Conservation (phyloP, 2,329 filamentous ascomycete species). For the Neofusicoccum cordaticola region DNA sequence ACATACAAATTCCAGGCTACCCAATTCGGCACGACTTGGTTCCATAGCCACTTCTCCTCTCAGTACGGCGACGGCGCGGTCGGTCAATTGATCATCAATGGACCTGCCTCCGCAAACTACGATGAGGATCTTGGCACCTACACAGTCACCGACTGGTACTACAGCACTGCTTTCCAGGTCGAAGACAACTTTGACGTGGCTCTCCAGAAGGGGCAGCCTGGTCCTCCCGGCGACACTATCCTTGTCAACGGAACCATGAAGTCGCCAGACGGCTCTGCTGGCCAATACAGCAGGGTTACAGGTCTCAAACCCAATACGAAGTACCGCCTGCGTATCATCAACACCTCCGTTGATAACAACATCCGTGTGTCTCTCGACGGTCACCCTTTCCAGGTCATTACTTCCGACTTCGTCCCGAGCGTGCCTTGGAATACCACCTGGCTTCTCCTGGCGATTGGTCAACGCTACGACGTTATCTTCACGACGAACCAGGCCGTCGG, state of each 20-base stretch:
- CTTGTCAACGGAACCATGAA: slow-evolving; percentile 57
- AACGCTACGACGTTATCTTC: slow-evolving; percentile 47
- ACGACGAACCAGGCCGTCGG: slow-evolving; percentile 38
- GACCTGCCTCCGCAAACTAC: slow-evolving; percentile 40
- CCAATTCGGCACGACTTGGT: slow-evolving; percentile 43
- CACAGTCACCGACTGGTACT: slow-evolving; percentile 62
- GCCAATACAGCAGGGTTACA: slow-evolving; percentile 29
- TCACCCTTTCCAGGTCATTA: slow-evolving; percentile 32
- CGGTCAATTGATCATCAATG: slow-evolving; percentile 41
- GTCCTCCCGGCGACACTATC: slow-evolving; percentile 43
- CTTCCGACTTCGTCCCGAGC: slow-evolving; percentile 32
- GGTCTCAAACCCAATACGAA: slow-evolving; percentile 43
- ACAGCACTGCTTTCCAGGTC: slow-evolving; percentile 26
- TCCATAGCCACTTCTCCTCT: slow-evolving; percentile 40
- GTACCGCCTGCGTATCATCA: slow-evolving; percentile 59
- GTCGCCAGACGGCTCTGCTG: slow-evolving; percentile 36
- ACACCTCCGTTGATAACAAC: slow-evolving; percentile 39
- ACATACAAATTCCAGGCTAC: slow-evolving; percentile 59
- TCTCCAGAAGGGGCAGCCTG: slow-evolving; percentile 29
- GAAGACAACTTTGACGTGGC: slow-evolving; percentile 23
- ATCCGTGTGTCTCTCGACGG: slow-evolving; percentile 30
- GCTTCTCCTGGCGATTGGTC: slow-evolving; percentile 41
- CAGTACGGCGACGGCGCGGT: slow-evolving; percentile 44
- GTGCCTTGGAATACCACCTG: slow-evolving; percentile 32
- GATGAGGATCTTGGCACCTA: slow-evolving; percentile 60